Percentiles rank a stretch among this genome's conserved stretches.
phyloP scores from a whole-genome alignment of 768 basidiomycete species.

The Leccinellum luteum region DNA sequence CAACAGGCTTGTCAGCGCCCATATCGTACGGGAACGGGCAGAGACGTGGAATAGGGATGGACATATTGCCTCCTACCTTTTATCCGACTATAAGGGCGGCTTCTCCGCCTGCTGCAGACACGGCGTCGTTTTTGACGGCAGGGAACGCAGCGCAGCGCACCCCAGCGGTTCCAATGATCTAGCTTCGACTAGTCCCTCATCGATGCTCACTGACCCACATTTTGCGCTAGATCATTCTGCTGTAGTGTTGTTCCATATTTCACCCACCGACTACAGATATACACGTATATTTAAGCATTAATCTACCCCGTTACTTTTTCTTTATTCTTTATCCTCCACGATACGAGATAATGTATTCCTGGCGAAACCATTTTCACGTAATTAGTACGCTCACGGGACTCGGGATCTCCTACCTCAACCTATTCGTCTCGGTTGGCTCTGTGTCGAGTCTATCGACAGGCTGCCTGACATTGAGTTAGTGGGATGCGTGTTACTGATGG shows the following conservation, averaged over 20 bases:
- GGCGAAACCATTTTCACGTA: too few species aligned
- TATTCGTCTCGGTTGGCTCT: too few species aligned
- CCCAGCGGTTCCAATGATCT: conserved; percentile 23
- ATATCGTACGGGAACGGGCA: conserved; percentile 2
- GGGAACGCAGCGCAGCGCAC: conserved; percentile 1
- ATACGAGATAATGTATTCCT: too few species aligned
- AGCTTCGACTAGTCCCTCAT: neutral
- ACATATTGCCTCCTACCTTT: neutral
- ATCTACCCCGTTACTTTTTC: too few species aligned
- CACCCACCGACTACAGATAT: too few species aligned
- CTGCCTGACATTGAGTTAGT: too few species aligned
- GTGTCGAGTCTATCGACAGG: too few species aligned
- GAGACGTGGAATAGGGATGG: neutral
- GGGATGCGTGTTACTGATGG: too few species aligned
- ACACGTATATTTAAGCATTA: neutral
- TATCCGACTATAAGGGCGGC: conserved; percentile 1
- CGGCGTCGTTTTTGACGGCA: conserved; percentile 7
- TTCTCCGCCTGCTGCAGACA: conserved; percentile 14
- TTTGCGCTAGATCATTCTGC: neutral
- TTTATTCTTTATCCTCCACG: too few species aligned
- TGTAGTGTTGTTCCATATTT: too few species aligned
- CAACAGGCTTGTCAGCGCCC: neutral
- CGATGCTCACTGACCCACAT: neutral
- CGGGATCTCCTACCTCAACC: too few species aligned
- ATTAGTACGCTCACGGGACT: too few species aligned